These are phyloP conservation scores for Phanerochaete sordida DNA, from an alignment of 768 basidiomycete species.

Conservation along the genomic window DNA sequence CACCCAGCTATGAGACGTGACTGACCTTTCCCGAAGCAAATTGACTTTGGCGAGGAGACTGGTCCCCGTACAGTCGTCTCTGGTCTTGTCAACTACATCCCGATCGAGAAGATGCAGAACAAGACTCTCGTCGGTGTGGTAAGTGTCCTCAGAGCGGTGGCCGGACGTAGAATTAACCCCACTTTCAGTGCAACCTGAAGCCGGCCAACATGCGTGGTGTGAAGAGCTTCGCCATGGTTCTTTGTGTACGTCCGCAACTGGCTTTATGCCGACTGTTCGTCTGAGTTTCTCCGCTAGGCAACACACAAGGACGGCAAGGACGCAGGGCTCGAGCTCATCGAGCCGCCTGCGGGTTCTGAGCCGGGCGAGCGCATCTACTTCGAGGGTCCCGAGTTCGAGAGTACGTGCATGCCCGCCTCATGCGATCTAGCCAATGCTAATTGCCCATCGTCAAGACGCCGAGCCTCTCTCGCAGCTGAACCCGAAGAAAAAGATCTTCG, in stretches of 20 bases:
- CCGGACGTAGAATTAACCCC: neutral
- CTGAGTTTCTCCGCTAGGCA: conserved; percentile 50
- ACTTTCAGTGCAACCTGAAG: conserved; percentile 80
- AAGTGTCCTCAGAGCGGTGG: conserved; percentile 22
- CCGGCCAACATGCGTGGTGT: conserved; percentile 96
- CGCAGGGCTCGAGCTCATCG: conserved; percentile 86
- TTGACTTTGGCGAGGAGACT: conserved; percentile 92
- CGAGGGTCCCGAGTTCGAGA: conserved; percentile 84
- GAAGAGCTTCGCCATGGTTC: conserved; percentile 98
- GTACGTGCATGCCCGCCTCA: conserved; percentile 36
- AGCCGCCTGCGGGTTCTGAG: conserved; percentile 79
- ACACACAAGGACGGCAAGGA: conserved; percentile 88
- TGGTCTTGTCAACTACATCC: conserved; percentile 93
- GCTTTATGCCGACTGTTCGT: neutral
- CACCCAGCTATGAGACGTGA: neutral
- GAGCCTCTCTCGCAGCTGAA: conserved; percentile 82
- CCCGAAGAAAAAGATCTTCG: conserved; percentile 99
- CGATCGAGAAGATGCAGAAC: conserved; percentile 89
- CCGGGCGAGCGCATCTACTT: conserved; percentile 96
- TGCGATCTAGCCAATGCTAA: neutral
- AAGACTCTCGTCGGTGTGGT: conserved; percentile 83
- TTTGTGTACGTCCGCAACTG: conserved; percentile 55
- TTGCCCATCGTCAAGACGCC: conserved; percentile 35
- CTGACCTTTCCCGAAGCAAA: conserved; percentile 50
- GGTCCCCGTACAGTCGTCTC: conserved; percentile 97